phyloP scores from a whole-genome alignment of 352 stramenopile species.

The Paralagenidium karlingii region DNA sequence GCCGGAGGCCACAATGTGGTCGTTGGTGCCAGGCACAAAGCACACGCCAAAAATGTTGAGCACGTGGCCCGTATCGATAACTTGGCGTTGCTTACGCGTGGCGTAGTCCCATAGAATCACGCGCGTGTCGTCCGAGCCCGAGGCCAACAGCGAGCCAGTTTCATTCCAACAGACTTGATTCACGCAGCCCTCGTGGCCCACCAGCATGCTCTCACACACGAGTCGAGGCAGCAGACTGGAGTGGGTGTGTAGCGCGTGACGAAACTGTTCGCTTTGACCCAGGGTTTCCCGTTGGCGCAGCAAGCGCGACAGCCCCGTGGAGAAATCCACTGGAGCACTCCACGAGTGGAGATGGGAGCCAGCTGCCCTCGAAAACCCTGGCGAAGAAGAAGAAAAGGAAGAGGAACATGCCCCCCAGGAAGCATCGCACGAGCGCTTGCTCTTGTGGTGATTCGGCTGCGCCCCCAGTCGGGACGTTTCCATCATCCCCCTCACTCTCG shows the following conservation, averaged over 20 bases:
- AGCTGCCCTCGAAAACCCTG: too few species aligned
- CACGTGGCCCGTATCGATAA: slow-evolving; percentile 60
- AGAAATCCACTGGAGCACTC: too few species aligned
- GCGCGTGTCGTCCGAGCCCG: slow-evolving; percentile 72
- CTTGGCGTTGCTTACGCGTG: slow-evolving; percentile 23
- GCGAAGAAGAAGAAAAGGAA: too few species aligned
- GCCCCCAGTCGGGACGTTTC: too few species aligned
- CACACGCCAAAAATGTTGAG: slow-evolving; percentile 84
- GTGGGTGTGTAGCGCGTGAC: slow-evolving; percentile 37
- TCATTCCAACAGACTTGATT: slow-evolving; percentile 81
- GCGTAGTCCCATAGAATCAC: slow-evolving; percentile 76
- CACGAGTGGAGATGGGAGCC: too few species aligned
- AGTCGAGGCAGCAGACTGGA: slow-evolving; percentile 42
- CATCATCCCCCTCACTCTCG: too few species aligned
- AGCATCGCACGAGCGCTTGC: too few species aligned
- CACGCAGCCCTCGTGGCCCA: slow-evolving; percentile 59
- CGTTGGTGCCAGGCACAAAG: slow-evolving; percentile 70
- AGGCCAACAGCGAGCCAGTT: slow-evolving; percentile 44
- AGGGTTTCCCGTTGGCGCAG: too few species aligned
- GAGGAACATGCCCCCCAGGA: too few species aligned
- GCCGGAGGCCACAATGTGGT: slow-evolving; percentile 63
- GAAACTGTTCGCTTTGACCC: too few species aligned
- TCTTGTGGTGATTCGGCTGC: too few species aligned
- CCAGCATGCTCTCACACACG: slow-evolving; percentile 32
- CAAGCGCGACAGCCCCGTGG: too few species aligned